Conservation (phyloP, 768 basidiomycete species). For the Termitomyces sp. region DNA sequence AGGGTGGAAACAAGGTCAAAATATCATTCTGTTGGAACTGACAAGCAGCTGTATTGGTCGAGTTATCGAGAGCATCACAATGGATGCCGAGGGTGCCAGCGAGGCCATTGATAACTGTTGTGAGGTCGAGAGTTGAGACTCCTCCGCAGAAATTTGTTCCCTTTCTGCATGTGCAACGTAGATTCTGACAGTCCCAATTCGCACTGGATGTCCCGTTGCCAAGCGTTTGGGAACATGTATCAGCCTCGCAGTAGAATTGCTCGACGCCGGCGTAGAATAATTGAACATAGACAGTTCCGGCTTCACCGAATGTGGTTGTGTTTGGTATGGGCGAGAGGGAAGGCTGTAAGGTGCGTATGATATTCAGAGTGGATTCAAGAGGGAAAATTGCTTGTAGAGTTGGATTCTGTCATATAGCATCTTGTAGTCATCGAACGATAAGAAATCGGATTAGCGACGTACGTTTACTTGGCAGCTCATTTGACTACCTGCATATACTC, state of each 20-base stretch:
- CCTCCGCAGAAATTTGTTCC: constrained; percentile 75
- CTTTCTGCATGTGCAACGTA: constrained; percentile 68
- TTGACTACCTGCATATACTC: constrained; percentile 74
- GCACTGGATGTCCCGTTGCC: constrained; percentile 32
- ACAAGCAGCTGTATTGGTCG: constrained; percentile 53
- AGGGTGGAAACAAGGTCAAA: constrained; percentile 62
- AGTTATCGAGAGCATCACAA: constrained; percentile 47
- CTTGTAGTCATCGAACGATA: neutral
- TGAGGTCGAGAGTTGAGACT: constrained; percentile 39
- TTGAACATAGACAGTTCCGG: constrained; percentile 57
- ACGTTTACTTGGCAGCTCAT: constrained; percentile 84
- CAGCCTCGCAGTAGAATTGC: constrained; percentile 82
- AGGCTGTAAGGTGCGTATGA: constrained; percentile 70
- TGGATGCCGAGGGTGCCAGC: constrained; percentile 60
- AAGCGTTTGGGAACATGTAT: constrained; percentile 61
- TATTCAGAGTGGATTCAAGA: constrained; percentile 63
- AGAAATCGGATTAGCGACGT: constrained; percentile 24
- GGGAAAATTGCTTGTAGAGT: constrained; percentile 78
- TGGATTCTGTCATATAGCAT: constrained; percentile 53
- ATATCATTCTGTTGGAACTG: constrained; percentile 71
- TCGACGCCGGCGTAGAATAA: constrained; percentile 78
- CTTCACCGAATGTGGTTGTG: constrained; percentile 49
- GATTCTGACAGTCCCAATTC: constrained; percentile 67
- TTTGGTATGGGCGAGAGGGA: constrained; percentile 65
- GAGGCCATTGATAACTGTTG: constrained; percentile 59